Percentiles rank a stretch among this genome's conserved stretches.
phyloP scores from a whole-genome alignment of 495 filamentous ascomycete species.

The Neurospora sp. region DNA sequence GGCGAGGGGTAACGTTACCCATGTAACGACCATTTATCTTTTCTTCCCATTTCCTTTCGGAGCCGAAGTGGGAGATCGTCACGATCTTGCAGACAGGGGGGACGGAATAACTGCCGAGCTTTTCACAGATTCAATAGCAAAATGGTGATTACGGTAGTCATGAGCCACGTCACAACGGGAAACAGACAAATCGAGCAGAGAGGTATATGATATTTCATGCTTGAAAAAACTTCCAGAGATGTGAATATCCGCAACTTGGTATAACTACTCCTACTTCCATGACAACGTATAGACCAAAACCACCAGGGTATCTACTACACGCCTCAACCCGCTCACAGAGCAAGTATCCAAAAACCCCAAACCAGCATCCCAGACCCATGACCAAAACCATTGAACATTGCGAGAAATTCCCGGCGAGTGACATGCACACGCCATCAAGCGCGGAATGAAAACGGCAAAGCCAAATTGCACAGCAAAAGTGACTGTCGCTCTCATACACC shows the following conservation, averaged over 20 bases:
- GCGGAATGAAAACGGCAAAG: neutral
- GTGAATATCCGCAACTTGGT: neutral
- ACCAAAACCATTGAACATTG: neutral
- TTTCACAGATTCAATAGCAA: neutral
- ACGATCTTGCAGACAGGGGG: neutral
- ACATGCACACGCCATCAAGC: neutral
- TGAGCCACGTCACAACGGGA: neutral
- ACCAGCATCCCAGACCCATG: neutral
- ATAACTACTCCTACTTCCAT: neutral
- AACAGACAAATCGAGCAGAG: neutral
- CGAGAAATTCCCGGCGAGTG: neutral
- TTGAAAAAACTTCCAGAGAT: neutral
- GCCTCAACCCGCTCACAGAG: neutral
- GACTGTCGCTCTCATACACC: neutral
- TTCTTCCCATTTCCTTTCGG: neutral
- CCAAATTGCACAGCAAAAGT: neutral
- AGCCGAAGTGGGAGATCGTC: neutral
- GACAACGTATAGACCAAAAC: neutral
- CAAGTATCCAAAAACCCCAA: neutral
- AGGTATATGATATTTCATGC: neutral
- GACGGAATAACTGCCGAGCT: neutral
- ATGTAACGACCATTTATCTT: neutral
- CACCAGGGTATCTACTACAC: neutral
- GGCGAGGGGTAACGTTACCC: neutral
- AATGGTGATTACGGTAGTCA: neutral